Percentiles rank a stretch among this genome's conserved stretches.
These are phyloP conservation scores for Globisporangium lucens DNA, from an alignment of 352 stramenopile genomes.

Conservation along the genomic window DNA sequence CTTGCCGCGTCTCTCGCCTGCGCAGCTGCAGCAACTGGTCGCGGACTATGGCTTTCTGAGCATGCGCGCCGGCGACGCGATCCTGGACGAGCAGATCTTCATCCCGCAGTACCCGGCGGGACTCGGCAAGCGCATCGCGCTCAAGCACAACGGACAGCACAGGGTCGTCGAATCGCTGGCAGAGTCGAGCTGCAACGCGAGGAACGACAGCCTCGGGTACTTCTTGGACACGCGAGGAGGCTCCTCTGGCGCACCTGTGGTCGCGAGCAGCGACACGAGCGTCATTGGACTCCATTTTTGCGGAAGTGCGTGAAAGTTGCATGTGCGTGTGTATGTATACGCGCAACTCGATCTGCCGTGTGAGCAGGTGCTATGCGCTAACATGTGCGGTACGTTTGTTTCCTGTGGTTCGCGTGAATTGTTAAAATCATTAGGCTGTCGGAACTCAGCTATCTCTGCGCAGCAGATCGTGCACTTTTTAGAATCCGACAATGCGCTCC, in stretches of 20 bases:
- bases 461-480: slow-evolving; percentile 31
- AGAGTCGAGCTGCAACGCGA: slow-evolving; percentile 31
- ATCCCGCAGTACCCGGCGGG: slow-evolving; percentile 50
- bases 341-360: neutral
- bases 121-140: slow-evolving; percentile 42
- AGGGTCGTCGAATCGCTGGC: slow-evolving; percentile 24
- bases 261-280: slow-evolving; percentile 30
- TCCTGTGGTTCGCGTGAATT: neutral
- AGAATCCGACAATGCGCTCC: slow-evolving; percentile 14
- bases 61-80: slow-evolving; percentile 19
- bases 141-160: slow-evolving; percentile 34
- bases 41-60: slow-evolving; percentile 44
- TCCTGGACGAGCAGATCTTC: slow-evolving; percentile 39
- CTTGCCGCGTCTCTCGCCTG: slow-evolving; percentile 16
- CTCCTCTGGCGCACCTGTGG: slow-evolving; percentile 48
- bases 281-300: slow-evolving; percentile 59
- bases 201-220: slow-evolving; percentile 39
- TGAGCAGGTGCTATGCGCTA: no score
- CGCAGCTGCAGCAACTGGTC: slow-evolving; percentile 19
- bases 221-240: slow-evolving; percentile 41
- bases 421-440: slow-evolving; percentile 20
- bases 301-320: slow-evolving; percentile 20
- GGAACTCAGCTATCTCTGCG: slow-evolving; percentile 37
- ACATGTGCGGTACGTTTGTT: neutral
- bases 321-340: neutral